Conservation (phyloP, 225 moss, liverwort and hornwort genomes). For the Marchantia paleacea region DNA sequence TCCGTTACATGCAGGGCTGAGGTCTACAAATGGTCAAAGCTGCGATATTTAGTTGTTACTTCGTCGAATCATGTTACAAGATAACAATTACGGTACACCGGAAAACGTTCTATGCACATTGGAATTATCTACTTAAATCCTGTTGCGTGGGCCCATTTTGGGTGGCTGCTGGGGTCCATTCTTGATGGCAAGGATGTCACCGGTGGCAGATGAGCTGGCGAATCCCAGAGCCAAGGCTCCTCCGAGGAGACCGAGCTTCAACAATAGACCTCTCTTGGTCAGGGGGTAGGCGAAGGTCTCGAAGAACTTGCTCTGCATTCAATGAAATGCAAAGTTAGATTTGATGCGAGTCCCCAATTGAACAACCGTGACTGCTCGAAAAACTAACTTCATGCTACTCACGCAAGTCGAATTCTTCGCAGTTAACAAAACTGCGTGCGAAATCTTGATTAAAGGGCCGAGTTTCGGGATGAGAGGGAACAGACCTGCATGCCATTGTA, state of each 20-base stretch:
- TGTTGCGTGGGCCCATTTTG: slow-evolving; percentile 54
- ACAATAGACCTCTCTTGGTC: slow-evolving; percentile 70
- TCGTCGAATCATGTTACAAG: slow-evolving; percentile 26
- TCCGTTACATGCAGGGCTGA: neutral
- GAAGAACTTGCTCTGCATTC: slow-evolving; percentile 79
- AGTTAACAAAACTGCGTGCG: too few relatives aligned
- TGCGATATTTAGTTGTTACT: slow-evolving; percentile 7
- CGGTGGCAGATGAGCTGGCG: slow-evolving; percentile 51
- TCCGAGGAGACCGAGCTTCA: slow-evolving; percentile 78
- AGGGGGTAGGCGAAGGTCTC: slow-evolving; percentile 67
- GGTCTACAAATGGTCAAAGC: neutral
- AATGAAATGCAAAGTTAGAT: neutral
- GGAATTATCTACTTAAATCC: slow-evolving; percentile 36
- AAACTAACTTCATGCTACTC: too few relatives aligned
- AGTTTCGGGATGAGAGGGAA: neutral
- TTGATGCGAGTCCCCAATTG: neutral
- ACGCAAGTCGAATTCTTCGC: too few relatives aligned
- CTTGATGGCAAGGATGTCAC: slow-evolving; percentile 73
- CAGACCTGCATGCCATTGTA: slow-evolving; percentile 84
- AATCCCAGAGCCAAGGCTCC: slow-evolving; percentile 80
- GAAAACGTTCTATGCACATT: slow-evolving; percentile 37
- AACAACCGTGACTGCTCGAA: too few relatives aligned
- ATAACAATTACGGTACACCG: slow-evolving; percentile 5
- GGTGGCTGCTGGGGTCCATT: slow-evolving; percentile 43
- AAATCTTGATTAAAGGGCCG: too few relatives aligned